phyloP scores from a whole-genome alignment of 805 yeast genomes.

The Wickerhamiella domercqiae region DNA sequence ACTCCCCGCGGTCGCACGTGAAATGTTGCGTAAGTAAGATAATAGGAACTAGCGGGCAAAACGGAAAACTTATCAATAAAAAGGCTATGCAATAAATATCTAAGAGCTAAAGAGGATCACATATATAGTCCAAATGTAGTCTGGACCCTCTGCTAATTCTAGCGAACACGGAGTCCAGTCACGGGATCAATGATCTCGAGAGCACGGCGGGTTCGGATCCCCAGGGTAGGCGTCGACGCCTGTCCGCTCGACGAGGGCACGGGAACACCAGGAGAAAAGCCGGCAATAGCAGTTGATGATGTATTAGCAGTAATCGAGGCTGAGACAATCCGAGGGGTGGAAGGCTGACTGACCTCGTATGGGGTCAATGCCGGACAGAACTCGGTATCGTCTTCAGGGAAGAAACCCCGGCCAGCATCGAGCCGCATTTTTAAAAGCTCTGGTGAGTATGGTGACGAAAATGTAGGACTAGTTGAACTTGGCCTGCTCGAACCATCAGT shows the following conservation, averaged over 20 bases:
- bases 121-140: no score
- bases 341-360: conserved; percentile 1
- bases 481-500: conserved; percentile 14
- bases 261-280: conserved; percentile 1
- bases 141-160: no score
- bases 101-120: no score
- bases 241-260: conserved; percentile 2
- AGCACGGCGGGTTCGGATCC: conserved; percentile 13
- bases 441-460: conserved; percentile 17
- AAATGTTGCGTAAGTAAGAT: no score
- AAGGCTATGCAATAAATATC: no score
- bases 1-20: no score
- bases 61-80: no score
- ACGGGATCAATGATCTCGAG: conserved; percentile 18
- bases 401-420: conserved; percentile 52
- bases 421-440: conserved; percentile 14
- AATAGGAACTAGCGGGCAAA: no score
- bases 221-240: conserved; percentile 8
- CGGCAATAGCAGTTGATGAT: conserved; percentile 1
- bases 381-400: conserved; percentile 54
- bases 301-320: conserved; percentile 1
- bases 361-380: conserved; percentile 38
- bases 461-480: conserved; percentile 20
- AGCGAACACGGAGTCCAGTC: conserved; percentile 19
- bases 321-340: conserved; percentile 1